Evolutionary conservation across 2,329 filamentous ascomycete genomes (phyloP).

Genomic region (Aspergillus brunneoviolaceus): DNA sequence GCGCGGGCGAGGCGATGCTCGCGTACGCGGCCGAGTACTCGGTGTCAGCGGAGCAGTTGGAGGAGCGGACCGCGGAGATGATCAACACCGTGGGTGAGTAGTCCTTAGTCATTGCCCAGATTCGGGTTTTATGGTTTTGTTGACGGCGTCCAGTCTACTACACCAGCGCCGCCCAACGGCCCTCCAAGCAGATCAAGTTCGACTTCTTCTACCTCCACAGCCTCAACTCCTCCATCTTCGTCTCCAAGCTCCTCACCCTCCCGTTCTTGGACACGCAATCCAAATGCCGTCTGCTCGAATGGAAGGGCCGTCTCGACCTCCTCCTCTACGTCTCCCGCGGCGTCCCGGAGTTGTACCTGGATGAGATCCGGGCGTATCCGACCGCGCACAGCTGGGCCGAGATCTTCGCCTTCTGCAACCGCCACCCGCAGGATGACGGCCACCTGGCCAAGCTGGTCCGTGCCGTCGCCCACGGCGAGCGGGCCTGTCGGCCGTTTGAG

Average conservation of each 20-base stretch:
- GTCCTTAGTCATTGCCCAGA: neutral
- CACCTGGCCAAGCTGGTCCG: constrained; percentile 75
- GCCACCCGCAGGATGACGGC: constrained; percentile 66
- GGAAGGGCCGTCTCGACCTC: constrained; percentile 75
- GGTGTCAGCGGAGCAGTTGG: constrained; percentile 57
- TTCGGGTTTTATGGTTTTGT: no score
- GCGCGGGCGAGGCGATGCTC: constrained; percentile 64
- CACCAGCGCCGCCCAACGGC: constrained; percentile 62
- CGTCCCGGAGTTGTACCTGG: constrained; percentile 59
- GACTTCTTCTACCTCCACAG: constrained; percentile 85
- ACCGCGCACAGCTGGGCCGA: constrained; percentile 52
- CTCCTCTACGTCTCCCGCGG: constrained; percentile 70
- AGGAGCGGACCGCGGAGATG: constrained; percentile 64
- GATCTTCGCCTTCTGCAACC: constrained; percentile 48
- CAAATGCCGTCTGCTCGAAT: constrained; percentile 73
- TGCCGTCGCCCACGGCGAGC: constrained; percentile 65
- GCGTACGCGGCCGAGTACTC: constrained; percentile 59
- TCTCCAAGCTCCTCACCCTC: constrained; percentile 62
- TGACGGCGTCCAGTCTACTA: constrained; percentile 47
- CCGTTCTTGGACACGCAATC: constrained; percentile 59
- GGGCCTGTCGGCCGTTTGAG: constrained; percentile 43
- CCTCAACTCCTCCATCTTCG: constrained; percentile 74
- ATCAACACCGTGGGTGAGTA: constrained; percentile 59
- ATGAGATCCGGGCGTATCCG: constrained; percentile 61
- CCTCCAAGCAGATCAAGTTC: constrained; percentile 66